Conservation (phyloP, 345 rosid genomes). For the Eucalyptus dawsonii region DNA sequence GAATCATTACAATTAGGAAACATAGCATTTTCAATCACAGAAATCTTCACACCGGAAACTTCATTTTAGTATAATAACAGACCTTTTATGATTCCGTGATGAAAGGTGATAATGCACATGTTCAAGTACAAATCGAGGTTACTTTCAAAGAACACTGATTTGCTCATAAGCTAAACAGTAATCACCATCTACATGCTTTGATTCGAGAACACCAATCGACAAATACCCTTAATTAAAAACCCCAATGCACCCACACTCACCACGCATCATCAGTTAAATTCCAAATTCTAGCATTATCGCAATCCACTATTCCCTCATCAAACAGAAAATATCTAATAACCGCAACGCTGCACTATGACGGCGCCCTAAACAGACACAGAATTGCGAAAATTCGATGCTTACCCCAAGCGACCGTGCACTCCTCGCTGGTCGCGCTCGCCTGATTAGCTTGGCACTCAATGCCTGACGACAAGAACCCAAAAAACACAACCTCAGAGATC, state of each 20-base stretch:
- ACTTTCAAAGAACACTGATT: background rate
- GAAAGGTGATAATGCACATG: background rate
- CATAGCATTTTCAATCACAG: background rate
- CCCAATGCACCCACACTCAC: background rate
- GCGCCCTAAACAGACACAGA: background rate
- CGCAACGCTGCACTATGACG: background rate
- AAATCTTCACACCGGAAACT: background rate
- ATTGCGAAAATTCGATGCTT: background rate
- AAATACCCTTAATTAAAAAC: background rate
- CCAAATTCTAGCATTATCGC: background rate
- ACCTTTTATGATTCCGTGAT: background rate
- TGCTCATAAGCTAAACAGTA: background rate
- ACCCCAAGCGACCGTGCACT: constrained; percentile 99
- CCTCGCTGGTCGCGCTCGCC: constrained; percentile 87
- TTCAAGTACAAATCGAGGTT: background rate
- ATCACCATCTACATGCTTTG: background rate
- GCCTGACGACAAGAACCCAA: constrained; percentile 22
- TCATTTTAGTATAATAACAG: background rate
- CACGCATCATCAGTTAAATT: background rate
- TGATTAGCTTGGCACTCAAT: constrained; percentile 95
- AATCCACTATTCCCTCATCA: background rate
- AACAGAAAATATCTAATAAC: background rate
- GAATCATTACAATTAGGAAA: background rate
- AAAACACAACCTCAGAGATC: background rate
- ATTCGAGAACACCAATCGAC: background rate